phyloP scores from a whole-genome alignment of 23 red algal genomes.

The Rhodosorus marinus region DNA sequence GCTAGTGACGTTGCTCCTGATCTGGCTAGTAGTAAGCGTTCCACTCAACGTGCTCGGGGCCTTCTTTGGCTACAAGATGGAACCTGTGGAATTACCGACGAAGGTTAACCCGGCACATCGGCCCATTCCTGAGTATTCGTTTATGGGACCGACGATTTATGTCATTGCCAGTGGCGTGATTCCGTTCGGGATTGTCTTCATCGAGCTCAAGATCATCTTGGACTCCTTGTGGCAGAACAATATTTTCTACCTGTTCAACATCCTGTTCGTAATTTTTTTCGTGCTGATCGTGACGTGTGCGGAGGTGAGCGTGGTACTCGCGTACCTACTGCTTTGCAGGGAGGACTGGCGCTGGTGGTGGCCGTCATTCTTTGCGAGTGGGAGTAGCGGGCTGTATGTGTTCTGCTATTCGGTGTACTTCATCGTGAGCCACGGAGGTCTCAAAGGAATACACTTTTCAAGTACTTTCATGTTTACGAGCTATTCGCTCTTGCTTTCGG shows the following conservation, averaged over 20 bases:
- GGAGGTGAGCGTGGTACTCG: conserved; percentile 53
- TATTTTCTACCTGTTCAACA: conserved; percentile 70
- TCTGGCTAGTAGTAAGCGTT: conserved; percentile 78
- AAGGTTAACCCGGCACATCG: conserved; percentile 79
- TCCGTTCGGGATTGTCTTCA: conserved; percentile 78
- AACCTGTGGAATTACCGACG: conserved; percentile 43
- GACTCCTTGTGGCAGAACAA: conserved; percentile 44
- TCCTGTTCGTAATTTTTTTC: conserved; percentile 41
- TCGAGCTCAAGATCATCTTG: conserved; percentile 74
- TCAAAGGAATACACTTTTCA: conserved; percentile 36
- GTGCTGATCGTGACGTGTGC: conserved; percentile 63
- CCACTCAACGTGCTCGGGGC: conserved; percentile 68
- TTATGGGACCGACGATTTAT: conserved; percentile 19
- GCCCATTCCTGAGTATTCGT: conserved; percentile 60
- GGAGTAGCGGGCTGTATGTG: conserved; percentile 53
- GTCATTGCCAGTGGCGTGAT: conserved; percentile 37
- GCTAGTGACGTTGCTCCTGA: conserved; percentile 35
- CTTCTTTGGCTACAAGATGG: conserved; percentile 48
- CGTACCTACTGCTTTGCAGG: conserved; percentile 50
- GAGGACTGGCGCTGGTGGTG: conserved; percentile 83
- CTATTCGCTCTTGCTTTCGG: conserved; percentile 45
- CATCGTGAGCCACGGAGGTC: conserved; percentile 34
- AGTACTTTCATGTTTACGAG: conserved; percentile 52
- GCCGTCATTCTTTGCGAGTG: conserved; percentile 50
- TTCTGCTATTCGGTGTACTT: conserved; percentile 73